A percentile compares a stretch with the other conserved stretches of the same genome.
phyloP scores from a whole-genome alignment of 2,329 filamentous ascomycete species.

The Pseudogymnoascus pannorum region DNA sequence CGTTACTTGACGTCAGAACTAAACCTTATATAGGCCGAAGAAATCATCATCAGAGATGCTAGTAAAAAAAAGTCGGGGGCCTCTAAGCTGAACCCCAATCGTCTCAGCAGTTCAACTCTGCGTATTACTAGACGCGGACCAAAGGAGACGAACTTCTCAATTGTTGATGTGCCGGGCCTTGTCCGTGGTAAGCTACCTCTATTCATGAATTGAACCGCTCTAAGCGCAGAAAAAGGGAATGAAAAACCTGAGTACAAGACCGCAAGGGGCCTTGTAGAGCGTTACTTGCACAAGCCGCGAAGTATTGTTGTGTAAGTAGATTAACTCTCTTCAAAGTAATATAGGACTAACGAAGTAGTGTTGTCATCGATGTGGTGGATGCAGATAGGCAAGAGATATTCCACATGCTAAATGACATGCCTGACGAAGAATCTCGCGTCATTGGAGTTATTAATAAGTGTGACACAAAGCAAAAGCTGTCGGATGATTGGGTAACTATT shows the following conservation, averaged over 20 bases:
- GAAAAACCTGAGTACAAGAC: conserved; percentile 14
- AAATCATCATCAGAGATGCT: conserved; percentile 12
- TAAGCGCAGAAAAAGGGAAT: conserved; percentile 8
- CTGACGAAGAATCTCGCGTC: conserved; percentile 22
- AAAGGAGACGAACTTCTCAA: conserved; percentile 17
- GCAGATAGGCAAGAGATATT: conserved; percentile 33
- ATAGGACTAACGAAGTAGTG: conserved; percentile 21
- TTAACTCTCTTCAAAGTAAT: neutral
- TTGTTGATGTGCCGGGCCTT: conserved; percentile 26
- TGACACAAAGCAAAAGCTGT: conserved; percentile 25
- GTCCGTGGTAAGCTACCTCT: conserved; percentile 16
- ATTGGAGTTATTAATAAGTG: conserved; percentile 39
- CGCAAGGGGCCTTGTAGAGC: conserved; percentile 18
- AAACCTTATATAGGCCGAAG: conserved; percentile 10
- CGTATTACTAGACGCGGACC: conserved; percentile 16
- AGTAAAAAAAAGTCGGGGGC: neutral
- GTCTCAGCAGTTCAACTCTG: conserved; percentile 16
- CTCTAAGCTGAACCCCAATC: neutral
- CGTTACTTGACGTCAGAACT: neutral
- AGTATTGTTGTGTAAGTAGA: conserved; percentile 33
- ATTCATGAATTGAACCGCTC: neutral
- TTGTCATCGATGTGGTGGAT: conserved; percentile 35
- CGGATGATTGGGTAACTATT: conserved; percentile 27
- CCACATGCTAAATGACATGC: conserved; percentile 23
- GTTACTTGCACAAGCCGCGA: conserved; percentile 33